Conservation (phyloP, 2,329 filamentous ascomycete species). For the Verruconis gallopava region DNA sequence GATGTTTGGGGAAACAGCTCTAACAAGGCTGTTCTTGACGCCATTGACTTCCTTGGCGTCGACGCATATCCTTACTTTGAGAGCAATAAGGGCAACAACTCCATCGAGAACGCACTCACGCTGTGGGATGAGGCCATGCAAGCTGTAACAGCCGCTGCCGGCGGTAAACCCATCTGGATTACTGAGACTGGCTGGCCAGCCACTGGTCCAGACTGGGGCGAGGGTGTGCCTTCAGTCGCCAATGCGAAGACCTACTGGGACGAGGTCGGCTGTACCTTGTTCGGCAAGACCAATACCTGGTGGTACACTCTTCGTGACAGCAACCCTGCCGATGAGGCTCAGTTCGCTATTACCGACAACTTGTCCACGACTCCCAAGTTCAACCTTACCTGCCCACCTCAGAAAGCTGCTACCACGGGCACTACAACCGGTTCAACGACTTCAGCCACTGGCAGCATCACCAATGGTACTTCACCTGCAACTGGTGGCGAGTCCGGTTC, state of each 20-base stretch:
- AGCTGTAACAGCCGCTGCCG: conserved; percentile 19
- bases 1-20: conserved; percentile 18
- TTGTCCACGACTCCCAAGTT: conserved; percentile 39
- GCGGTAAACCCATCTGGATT: conserved; percentile 21
- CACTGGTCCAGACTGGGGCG: conserved; percentile 11
- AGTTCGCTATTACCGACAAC: conserved; percentile 44
- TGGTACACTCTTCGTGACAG: conserved; percentile 24
- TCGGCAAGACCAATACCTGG: conserved; percentile 15
- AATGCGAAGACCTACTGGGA: conserved; percentile 13
- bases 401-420: background rate
- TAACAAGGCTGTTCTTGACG: conserved; percentile 23
- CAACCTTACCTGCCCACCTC: conserved; percentile 37
- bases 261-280: conserved; percentile 11
- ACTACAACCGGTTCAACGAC: background rate
- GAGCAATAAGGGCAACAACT: conserved; percentile 19
- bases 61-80: conserved; percentile 27
- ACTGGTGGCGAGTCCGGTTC: background rate
- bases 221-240: conserved; percentile 2
- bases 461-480: background rate
- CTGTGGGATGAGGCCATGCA: conserved; percentile 20
- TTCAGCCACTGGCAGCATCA: background rate
- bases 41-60: conserved; percentile 24
- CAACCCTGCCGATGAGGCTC: conserved; percentile 45
- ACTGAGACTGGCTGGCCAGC: conserved; percentile 20
- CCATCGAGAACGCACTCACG: conserved; percentile 19